Base-by-base conservation (phyloP, 129 eudicot species). In the sunflower (Helianthus annuus) region DNA sequence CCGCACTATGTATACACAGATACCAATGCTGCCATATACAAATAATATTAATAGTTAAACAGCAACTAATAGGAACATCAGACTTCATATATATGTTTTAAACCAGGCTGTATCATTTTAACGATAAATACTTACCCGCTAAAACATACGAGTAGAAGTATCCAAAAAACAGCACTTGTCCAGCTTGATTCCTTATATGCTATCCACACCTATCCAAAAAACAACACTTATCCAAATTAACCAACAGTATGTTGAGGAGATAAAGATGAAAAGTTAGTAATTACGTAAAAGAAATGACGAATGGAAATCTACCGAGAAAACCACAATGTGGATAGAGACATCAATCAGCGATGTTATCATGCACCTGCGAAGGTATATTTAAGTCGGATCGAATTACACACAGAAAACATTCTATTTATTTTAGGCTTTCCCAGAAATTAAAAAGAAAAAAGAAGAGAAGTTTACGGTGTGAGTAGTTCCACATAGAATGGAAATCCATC, bases 311-410 rank as follows among this genome's bases (percentile, higher is more conserved):
- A 87, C 95, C 66, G 91, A 74, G 57, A 85, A 53, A 70, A 85
- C 86, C 51, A 82, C 70, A 66, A 80, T 81, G 67, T 85, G 80
- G 61, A 81, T 42, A 42, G 46, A 42, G 55, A 49, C 4, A n/a
- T 86, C 96, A 19, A 86, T 68, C 24, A 86, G 81, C 24, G 92
- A 82, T 40, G 92, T 88, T 34, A 69, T 19, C 70, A 84, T 29
- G 88, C 96, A 89, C 90, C 96, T 89, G 85, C 75, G 70, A 55
- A 66, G 36, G 36, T 32, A 1, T 32, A 32, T 32, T 32, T 1
- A 3, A 32, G 36, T 3, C 4, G 0, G 36, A 32, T 32, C 36
- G 4, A 32, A 40, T 40, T 7, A 40, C 45, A 40, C 9, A 40
- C 46, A 42, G 10, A 42, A 42, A 7, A 42, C 10, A 6, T 9